Evolutionary conservation across 2,329 filamentous ascomycete species (phyloP), one percentile per base, ranked within the genome.

Genomic region (Dactylellina sp.): DNA sequence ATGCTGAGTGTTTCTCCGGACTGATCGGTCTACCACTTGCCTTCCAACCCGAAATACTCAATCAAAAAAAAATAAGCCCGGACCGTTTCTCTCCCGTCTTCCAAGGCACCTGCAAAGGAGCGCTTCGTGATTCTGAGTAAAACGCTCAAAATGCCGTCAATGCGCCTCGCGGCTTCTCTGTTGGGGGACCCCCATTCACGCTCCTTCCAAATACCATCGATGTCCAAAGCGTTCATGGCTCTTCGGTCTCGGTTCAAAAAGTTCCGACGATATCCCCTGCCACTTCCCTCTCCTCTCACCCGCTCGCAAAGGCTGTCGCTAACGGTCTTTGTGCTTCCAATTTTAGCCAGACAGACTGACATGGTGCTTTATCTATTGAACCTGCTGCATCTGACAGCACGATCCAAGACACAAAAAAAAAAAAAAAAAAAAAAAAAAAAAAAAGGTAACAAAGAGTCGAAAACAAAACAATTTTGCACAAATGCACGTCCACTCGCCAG

Each of bases 131-230:
- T 60, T 60, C 53, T 68, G 5, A 32, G 28, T 32, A 52, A 66
- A 66, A 60, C 53, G 44, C 63, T 68, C 55, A 60, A 32, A 50
- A 68, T 47, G 46, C 42, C 37, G 56, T 39, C 53, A 60, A 68
- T 60, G 37, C 53, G 20, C 53, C 49, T 22, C 53, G 46, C 63
- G 53, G 42, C 63, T 68, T 60, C 63, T 68, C 59, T 60, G 63
- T 68, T 68, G 53, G 63, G 63, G 63, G 53, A 53, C 46, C 28
- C 40, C 44, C 52, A 53, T 35, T 46, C 46, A 40, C 37, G 63
- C 63, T 68, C 63, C 63, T 68, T 68, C 63, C 63, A 68, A 32
- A 68, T 68, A 68, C 57, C 53, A 68, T 68, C 63, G 40, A n/a
- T 50, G 37, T 59, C 46, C 35, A 44, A 59, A 66, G 35, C 42